Percentiles rank a stretch among this genome's conserved stretches.
Evolutionary conservation across 1,284 basidiomycete species (phyloP).

Genomic region (Ceratobasidium sp.): DNA sequence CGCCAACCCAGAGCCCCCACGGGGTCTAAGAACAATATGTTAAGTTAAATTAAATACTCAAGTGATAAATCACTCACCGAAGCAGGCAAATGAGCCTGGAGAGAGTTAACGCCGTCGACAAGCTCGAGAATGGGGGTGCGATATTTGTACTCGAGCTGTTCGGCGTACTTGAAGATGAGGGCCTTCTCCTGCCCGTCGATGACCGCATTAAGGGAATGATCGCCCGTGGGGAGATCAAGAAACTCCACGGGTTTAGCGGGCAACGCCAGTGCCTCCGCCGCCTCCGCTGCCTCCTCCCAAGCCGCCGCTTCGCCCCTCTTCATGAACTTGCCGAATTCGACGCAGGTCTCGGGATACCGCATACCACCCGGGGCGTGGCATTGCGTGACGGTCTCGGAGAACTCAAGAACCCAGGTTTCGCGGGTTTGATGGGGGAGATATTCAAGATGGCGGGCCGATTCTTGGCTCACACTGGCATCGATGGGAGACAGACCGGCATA

Average conservation of each 20-base stretch:
- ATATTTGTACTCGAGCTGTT: neutral
- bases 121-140: neutral
- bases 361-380: slow-evolving; percentile 14
- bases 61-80: neutral
- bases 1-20: neutral
- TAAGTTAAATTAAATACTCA: neutral
- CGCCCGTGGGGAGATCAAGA: neutral
- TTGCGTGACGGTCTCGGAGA: neutral
- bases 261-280: neutral
- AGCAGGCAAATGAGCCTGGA: neutral
- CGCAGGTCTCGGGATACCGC: neutral
- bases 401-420: neutral
- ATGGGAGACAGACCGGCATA: neutral
- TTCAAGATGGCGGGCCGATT: neutral
- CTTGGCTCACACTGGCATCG: neutral
- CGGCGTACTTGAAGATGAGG: neutral
- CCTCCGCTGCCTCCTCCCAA: too few relatives aligned
- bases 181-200: slow-evolving; percentile 1
- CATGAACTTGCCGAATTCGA: neutral
- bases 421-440: too few relatives aligned
- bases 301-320: neutral
- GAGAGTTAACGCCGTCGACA: neutral
- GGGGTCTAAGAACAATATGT: neutral
- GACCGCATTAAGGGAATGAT: neutral
- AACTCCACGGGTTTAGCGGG: neutral